Evolutionary conservation across 768 basidiomycete species (phyloP).

Genomic region (Tricholoma sp.): DNA sequence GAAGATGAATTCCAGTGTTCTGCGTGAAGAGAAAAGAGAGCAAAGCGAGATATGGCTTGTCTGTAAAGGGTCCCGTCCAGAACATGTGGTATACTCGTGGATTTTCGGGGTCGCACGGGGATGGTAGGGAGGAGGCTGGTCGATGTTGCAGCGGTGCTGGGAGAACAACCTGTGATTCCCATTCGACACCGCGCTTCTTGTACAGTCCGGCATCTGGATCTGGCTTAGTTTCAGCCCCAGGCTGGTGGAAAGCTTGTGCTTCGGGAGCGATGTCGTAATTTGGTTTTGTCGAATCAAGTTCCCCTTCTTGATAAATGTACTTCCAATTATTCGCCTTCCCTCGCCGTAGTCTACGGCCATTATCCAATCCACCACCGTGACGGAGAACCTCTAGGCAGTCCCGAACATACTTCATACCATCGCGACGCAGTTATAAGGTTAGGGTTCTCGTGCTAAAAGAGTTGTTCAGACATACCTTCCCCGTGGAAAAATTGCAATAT

Average conservation of each 20-base stretch:
- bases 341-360: constrained; percentile 64
- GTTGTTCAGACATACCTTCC: constrained; percentile 44
- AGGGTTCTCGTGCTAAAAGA: not conserved
- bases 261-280: constrained; percentile 14
- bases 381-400: constrained; percentile 91
- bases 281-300: constrained; percentile 25
- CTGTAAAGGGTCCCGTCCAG: constrained; percentile 95
- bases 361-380: constrained; percentile 80
- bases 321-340: constrained; percentile 73
- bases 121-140: constrained; percentile 34
- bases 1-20: constrained; percentile 74
- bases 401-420: constrained; percentile 70
- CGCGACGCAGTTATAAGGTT: constrained; percentile 1
- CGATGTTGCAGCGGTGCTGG: constrained; percentile 39
- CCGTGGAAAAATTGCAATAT: constrained; percentile 75
- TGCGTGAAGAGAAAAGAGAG: constrained; percentile 92
- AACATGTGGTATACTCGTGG: constrained; percentile 91
- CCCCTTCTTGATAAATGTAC: constrained; percentile 70
- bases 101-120: constrained; percentile 68
- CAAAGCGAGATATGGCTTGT: constrained; percentile 92
- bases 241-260: constrained; percentile 17
- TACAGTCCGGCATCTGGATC: constrained; percentile 52
- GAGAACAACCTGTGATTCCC: constrained; percentile 53
- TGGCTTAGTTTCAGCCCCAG: constrained; percentile 18
- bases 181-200: constrained; percentile 53